Percentiles rank a stretch among this genome's conserved stretches.
phyloP scores from a whole-genome alignment of 2,329 filamentous ascomycete genomes.

The Ramularia collo-cygni region DNA sequence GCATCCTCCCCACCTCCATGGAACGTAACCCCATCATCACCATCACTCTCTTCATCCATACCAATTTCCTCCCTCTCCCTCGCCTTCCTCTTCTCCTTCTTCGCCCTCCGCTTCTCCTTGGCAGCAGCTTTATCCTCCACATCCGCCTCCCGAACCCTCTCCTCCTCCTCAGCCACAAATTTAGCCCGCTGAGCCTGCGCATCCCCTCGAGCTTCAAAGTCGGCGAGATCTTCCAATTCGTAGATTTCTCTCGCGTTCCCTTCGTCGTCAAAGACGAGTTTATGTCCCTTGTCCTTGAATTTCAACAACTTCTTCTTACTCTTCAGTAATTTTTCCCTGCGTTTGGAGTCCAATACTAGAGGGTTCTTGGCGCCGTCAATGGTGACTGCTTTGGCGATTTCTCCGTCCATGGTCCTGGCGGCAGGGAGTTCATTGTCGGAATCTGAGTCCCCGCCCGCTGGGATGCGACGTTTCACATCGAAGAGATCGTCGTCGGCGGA shows the following conservation, averaged over 20 bases:
- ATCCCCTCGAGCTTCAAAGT: conserved; percentile 67
- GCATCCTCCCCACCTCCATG: conserved; percentile 30
- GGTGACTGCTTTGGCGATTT: conserved; percentile 53
- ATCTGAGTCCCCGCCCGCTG: conserved; percentile 47
- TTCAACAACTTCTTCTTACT: conserved; percentile 94
- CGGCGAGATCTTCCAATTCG: conserved; percentile 77
- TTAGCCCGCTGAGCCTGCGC: conserved; percentile 67
- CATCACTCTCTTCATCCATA: conserved; percentile 17
- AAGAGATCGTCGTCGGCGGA: conserved; percentile 66
- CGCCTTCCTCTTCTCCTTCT: conserved; percentile 65
- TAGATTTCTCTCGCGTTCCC: conserved; percentile 79
- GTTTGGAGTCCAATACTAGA: conserved; percentile 85
- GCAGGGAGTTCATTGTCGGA: conserved; percentile 31
- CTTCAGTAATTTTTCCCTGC: conserved; percentile 87
- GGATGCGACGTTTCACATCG: conserved; percentile 81
- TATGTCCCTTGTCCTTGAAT: conserved; percentile 77
- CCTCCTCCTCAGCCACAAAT: conserved; percentile 71
- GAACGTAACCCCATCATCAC: conserved; percentile 19
- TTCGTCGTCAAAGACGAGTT: conserved; percentile 87
- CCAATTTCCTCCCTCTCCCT: conserved; percentile 50
- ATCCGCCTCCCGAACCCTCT: conserved; percentile 68
- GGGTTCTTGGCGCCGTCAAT: conserved; percentile 61
- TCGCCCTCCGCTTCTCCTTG: conserved; percentile 71
- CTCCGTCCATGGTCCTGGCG: conserved; percentile 41
- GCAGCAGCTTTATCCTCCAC: conserved; percentile 73